Base-by-base conservation (phyloP, 805 yeast species). In the Hanseniaspora valbyensis region DNA sequence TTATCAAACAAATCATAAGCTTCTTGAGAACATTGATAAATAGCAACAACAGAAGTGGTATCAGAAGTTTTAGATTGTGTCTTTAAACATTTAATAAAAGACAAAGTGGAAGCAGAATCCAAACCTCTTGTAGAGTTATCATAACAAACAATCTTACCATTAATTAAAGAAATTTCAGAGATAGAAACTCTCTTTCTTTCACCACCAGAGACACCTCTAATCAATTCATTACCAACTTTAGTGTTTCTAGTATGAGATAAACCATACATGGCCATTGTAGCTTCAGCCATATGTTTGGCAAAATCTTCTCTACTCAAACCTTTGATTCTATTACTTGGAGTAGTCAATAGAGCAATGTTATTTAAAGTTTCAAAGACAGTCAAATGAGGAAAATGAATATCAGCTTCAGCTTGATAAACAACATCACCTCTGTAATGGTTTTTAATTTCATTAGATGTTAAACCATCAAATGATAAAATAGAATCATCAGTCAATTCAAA, bases 91-190 rank as follows among this genome's bases (percentile, higher is more conserved):
- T 77, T 70, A 37, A 82, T 71, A 59, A 78, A 84, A 61, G 83
- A 89, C 55, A 81, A 69, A 2, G 95, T 94, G 38, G 92, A 83
- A 10, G 92, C 83, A 3, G 92, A 74, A 66, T 84, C 95, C 54
- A 85, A 71, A 58, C 95, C 95, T 69, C 92, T 76, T 5, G 95
- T 85, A 5, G 90, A 82, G 60, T 85, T 85, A 69, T 84, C 89
- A 78, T 84, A 81, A 64, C 83, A 77, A 55, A 75, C 80, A 45
- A 81, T 69, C 44, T 75, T 68, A 28, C 86, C 81, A 26, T 80
- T 77, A 44, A 80, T 71, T 42, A 82, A 74, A 42, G 81, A 67
- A 1, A 83, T 83, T 66, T 84, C 95, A 10, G 88, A 86, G 58
- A 84, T 79, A 10, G 90, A 81, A 2, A 84, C 90, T 69, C 94